Conservation (phyloP, 768 basidiomycete species). For the Glaciozyma martinii region DNA sequence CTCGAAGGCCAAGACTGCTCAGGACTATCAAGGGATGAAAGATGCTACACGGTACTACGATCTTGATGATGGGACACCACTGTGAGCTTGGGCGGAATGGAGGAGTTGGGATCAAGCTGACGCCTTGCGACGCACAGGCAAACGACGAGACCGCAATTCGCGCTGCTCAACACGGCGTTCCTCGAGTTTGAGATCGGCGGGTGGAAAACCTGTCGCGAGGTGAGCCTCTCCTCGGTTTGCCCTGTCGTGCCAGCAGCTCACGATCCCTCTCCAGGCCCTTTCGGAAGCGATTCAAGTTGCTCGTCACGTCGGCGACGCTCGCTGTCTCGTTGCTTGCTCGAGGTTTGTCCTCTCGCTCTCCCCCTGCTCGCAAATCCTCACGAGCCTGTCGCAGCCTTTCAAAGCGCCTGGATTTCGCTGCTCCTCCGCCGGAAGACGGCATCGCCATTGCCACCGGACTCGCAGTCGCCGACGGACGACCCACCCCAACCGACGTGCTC, state of each 20-base stretch:
- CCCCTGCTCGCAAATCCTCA: background rate
- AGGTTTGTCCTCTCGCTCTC: background rate
- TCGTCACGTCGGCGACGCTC: slow-evolving; percentile 3
- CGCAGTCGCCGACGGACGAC: background rate
- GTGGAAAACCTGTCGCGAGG: background rate
- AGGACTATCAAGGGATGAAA: background rate
- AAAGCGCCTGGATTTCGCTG: background rate
- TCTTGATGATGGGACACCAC: background rate
- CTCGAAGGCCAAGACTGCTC: background rate
- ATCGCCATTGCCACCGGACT: no score
- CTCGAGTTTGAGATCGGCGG: slow-evolving; percentile 16
- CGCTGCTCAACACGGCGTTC: slow-evolving; percentile 15
- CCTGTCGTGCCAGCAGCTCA: background rate
- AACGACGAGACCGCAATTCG: background rate
- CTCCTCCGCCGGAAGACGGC: no score
- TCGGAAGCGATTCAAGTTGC: slow-evolving; percentile 11
- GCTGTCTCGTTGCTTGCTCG: slow-evolving; percentile 1
- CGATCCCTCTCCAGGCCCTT: background rate
- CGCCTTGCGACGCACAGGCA: no score
- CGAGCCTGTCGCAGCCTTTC: background rate
- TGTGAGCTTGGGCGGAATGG: background rate
- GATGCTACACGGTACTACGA: background rate
- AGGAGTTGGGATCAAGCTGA: background rate
- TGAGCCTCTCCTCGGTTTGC: background rate
- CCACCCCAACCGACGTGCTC: slow-evolving; percentile 5